Base-by-base conservation (phyloP, 495 filamentous ascomycete species). In the Echria macrotheca region DNA sequence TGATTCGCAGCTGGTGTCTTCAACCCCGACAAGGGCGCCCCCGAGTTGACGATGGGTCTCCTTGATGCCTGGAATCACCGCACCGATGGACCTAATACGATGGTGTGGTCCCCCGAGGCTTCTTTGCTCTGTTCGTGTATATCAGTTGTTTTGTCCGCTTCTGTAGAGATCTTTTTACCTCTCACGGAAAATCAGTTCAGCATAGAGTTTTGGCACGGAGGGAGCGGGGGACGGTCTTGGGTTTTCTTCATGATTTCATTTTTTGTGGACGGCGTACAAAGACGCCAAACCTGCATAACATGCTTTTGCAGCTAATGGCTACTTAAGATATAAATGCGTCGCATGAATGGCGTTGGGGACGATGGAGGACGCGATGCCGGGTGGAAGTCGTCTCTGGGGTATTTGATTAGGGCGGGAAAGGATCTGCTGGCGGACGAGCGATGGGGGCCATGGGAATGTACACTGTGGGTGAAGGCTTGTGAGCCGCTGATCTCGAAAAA, bases 61-160 rank as follows among this genome's bases (percentile, higher is more conserved):
- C n/a, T n/a, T n/a, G n/a, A n/a, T n/a, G n/a, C n/a, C n/a, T n/a
- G n/a, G n/a, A n/a, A n/a, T n/a, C n/a, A n/a, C n/a, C n/a, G n/a
- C n/a, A n/a, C n/a, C n/a, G n/a, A n/a, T n/a, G n/a, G n/a, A n/a
- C n/a, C n/a, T n/a, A n/a, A n/a, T n/a, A n/a, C n/a, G n/a, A n/a
- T n/a, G n/a, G n/a, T n/a, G n/a, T n/a, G n/a, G n/a, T n/a, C n/a
- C n/a, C n/a, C n/a, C n/a, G n/a, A n/a, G n/a, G n/a, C 3, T 22
- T 33, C n/a, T 31, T 40, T 32, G 26, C 42, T 45, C 21, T 32
- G 21, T 56, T 56, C 49, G 8, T 56, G 53, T 56, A 56, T 29
- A 56, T 56, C 40, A 52, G 14, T 50, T 52, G 21, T 47, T 41
- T 10, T 45, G 8, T 11, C 14, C 19, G n/a, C n/a, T n/a, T n/a